Conservation (phyloP, 2,329 filamentous ascomycete genomes). For the Pezicula carpinea region DNA sequence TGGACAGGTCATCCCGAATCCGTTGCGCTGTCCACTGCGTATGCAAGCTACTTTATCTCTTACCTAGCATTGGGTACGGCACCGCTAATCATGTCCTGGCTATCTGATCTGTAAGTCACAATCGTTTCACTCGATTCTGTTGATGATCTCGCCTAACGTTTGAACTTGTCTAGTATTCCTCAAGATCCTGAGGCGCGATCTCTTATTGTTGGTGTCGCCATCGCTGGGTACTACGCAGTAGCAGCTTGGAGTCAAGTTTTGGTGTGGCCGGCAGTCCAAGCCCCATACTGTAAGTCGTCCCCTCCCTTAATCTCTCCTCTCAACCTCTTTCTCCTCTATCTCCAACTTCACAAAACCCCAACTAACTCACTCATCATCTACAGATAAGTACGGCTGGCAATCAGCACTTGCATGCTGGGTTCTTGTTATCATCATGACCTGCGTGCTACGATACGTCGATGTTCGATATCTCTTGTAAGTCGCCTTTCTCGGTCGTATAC, state of each 20-base stretch:
- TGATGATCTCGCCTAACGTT: conserved; percentile 19
- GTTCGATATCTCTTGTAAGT: conserved; percentile 33
- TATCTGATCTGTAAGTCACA: conserved; percentile 38
- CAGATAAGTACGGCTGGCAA: conserved; percentile 44
- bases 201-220: conserved; percentile 43
- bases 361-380: conserved; percentile 1
- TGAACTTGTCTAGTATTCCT: conserved; percentile 28
- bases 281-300: conserved; percentile 38
- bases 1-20: conserved; percentile 42
- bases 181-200: conserved; percentile 45
- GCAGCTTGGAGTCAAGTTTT: conserved; percentile 47
- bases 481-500: not conserved
- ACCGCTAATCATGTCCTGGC: conserved; percentile 47
- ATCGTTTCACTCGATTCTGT: not conserved
- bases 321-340: no score
- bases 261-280: conserved; percentile 46
- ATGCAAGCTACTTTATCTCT: conserved; percentile 47
- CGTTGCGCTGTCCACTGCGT: conserved; percentile 41
- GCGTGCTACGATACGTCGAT: conserved; percentile 38
- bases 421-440: conserved; percentile 41
- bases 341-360: not conserved
- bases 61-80: conserved; percentile 44
- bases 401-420: conserved; percentile 39
- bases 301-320: not conserved
- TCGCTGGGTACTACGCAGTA: conserved; percentile 46